These are phyloP conservation scores for Fusarium sterilihyphosum DNA, from an alignment of 2,329 filamentous ascomycete genomes.

Conservation along the genomic window DNA sequence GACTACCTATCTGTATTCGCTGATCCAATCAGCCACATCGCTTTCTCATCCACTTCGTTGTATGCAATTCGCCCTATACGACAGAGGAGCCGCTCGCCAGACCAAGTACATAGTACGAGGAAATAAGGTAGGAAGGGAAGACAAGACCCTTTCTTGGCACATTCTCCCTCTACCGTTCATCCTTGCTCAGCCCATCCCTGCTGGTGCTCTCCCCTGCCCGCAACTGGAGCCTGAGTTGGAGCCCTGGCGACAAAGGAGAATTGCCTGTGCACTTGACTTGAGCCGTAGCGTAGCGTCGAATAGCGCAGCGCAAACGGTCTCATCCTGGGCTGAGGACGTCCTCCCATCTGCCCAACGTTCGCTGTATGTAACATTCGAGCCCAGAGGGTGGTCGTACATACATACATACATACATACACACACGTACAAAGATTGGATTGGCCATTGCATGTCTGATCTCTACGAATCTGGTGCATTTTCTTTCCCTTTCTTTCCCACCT, in stretches of 20 bases:
- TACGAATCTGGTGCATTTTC: constrained; percentile 17
- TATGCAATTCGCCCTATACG: background rate
- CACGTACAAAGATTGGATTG: constrained; percentile 26
- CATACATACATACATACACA: constrained; percentile 7
- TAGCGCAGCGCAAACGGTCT: constrained; percentile 1
- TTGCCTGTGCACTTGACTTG: constrained; percentile 17
- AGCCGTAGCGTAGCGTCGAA: constrained; percentile 1
- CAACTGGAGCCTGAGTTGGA: constrained; percentile 35
- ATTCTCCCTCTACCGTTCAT: constrained; percentile 30
- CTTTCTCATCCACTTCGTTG: background rate
- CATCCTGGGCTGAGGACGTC: constrained; percentile 9
- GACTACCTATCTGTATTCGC: background rate
- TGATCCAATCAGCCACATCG: constrained; percentile 6
- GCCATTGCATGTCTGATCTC: constrained; percentile 23
- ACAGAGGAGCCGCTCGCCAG: constrained; percentile 5
- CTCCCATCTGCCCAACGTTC: constrained; percentile 14
- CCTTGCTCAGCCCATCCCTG: constrained; percentile 28
- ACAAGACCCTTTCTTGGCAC: constrained; percentile 36
- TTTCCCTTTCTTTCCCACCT: background rate
- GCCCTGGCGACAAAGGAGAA: constrained; percentile 42
- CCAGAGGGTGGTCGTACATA: constrained; percentile 21
- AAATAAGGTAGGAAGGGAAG: constrained; percentile 12
- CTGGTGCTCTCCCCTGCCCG: constrained; percentile 31
- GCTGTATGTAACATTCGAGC: constrained; percentile 27
- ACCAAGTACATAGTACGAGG: background rate